Conservation (phyloP, 306 rosid genomes). For the Styphnolobium japonicum region DNA sequence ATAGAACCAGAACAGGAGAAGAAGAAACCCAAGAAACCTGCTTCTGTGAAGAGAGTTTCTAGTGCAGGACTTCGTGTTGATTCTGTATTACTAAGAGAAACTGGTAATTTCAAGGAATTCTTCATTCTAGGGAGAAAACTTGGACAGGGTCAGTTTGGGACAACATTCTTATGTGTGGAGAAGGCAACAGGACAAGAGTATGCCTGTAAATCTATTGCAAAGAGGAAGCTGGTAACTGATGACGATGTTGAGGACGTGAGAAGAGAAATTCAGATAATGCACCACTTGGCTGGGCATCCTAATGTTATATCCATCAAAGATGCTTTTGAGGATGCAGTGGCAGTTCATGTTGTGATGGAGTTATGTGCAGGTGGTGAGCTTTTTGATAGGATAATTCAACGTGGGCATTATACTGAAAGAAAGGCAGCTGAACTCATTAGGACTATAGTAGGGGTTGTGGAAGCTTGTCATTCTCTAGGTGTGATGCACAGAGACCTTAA, state of each 20-base stretch:
- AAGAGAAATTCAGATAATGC: slow-evolving; percentile 99
- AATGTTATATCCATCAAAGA: slow-evolving; percentile 94
- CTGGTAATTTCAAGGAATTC: slow-evolving; percentile 73
- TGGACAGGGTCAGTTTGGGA: slow-evolving; percentile 96
- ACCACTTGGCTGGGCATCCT: slow-evolving; percentile 87
- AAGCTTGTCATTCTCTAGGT: slow-evolving; percentile 90
- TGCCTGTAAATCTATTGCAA: slow-evolving; percentile 95
- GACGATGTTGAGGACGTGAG: slow-evolving; percentile 99
- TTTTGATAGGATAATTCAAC: slow-evolving; percentile 90
- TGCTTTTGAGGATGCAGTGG: slow-evolving; percentile 89
- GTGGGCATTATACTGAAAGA: slow-evolving; percentile 91
- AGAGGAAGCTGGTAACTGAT: slow-evolving; percentile 76
- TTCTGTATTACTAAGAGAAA: slow-evolving; percentile 69
- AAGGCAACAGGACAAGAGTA: slow-evolving; percentile 70
- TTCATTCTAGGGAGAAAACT: slow-evolving; percentile 74
- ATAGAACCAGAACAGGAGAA: slow-evolving; percentile 28
- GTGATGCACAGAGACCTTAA: slow-evolving; percentile 99
- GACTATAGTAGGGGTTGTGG: slow-evolving; percentile 94
- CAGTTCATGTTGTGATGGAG: slow-evolving; percentile 98
- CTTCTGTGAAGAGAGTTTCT: slow-evolving; percentile 72
- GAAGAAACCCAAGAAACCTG: slow-evolving; percentile 44
- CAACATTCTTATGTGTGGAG: slow-evolving; percentile 77
- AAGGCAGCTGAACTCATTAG: slow-evolving; percentile 92
- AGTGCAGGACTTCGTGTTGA: slow-evolving; percentile 89
- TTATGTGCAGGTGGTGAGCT: slow-evolving; percentile 98